Evolutionary conservation across 1,284 basidiomycete species (phyloP).

Genomic region (Cutaneotrichosporon cutaneum): DNA sequence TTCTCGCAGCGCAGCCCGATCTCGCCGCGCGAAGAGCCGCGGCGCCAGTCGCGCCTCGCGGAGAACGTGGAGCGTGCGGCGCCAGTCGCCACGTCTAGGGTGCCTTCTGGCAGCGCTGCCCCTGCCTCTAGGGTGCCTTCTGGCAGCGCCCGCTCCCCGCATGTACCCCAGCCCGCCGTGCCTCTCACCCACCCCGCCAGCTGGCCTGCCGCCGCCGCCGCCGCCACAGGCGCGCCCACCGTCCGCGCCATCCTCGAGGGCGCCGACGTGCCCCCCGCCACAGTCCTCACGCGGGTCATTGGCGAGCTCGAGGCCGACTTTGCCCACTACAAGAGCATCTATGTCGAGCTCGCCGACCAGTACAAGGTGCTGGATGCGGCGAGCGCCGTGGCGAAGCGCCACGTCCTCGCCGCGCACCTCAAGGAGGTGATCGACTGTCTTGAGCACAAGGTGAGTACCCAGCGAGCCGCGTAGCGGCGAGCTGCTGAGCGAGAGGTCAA

Average conservation of each 20-base stretch:
- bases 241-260: constrained; percentile 60
- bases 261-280: constrained; percentile 69
- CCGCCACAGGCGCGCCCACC: constrained; percentile 18
- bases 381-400: constrained; percentile 72
- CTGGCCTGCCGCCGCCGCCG: not conserved
- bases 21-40: not conserved
- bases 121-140: not conserved
- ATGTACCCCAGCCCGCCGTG: not conserved
- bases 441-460: constrained; percentile 69
- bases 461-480: not conserved
- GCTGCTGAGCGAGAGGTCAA: too few relatives aligned
- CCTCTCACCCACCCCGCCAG: not conserved
- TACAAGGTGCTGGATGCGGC: constrained; percentile 82
- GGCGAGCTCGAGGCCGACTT: constrained; percentile 86
- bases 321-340: constrained; percentile 85
- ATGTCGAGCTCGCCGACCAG: constrained; percentile 80
- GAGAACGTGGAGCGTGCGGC: not conserved
- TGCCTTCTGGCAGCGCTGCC: not conserved
- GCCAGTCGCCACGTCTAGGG: not conserved
- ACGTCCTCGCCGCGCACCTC: constrained; percentile 76
- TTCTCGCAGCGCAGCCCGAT: constrained; percentile 61
- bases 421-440: constrained; percentile 83
- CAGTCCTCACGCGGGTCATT: constrained; percentile 72
- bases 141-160: not conserved
- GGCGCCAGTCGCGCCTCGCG: not conserved